Percentiles rank a stretch among this genome's conserved stretches.
phyloP scores from a whole-genome alignment of 2,329 filamentous ascomycete species.

The Colletotrichum ledebouriae region DNA sequence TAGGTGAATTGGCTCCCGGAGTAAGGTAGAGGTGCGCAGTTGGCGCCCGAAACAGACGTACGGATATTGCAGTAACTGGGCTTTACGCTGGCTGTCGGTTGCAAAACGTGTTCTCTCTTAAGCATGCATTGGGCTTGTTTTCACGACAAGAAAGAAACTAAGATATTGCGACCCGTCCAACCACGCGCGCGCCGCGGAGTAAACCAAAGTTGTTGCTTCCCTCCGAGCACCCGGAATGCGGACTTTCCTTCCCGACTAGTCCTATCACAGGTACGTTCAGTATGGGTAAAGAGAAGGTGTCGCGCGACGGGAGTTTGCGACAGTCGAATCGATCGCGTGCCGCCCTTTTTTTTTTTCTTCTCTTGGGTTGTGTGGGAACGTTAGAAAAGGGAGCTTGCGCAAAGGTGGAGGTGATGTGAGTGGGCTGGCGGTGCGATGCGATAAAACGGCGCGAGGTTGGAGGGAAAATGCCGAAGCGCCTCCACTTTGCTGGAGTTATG shows the following conservation, averaged over 20 bases:
- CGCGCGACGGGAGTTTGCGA: slow-evolving; percentile 26
- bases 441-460: slow-evolving; percentile 43
- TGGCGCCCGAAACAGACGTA: neutral
- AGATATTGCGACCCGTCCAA: slow-evolving; percentile 41
- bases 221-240: slow-evolving; percentile 22
- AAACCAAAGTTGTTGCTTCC: slow-evolving; percentile 18
- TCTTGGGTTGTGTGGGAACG: slow-evolving; percentile 23
- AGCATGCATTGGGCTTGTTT: slow-evolving; percentile 39
- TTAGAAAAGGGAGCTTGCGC: slow-evolving; percentile 39
- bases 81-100: slow-evolving; percentile 25
- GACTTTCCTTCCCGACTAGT: slow-evolving; percentile 23
- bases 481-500: slow-evolving; percentile 31
- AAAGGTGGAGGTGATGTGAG: slow-evolving; percentile 41
- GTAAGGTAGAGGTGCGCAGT: neutral
- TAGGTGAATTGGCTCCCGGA: neutral
- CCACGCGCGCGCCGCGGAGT: slow-evolving; percentile 27
- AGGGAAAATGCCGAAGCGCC: slow-evolving; percentile 40
- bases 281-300: neutral
- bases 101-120: slow-evolving; percentile 36
- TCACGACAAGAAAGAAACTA: slow-evolving; percentile 39
- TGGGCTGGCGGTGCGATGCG: slow-evolving; percentile 34
- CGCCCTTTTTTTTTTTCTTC: slow-evolving; percentile 19
- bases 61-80: slow-evolving; percentile 14
- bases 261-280: slow-evolving; percentile 23
- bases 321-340: slow-evolving; percentile 34